Conservation (phyloP, 192 early-diverging fungal genomes). For the Jimgerdemannia flammicorona region DNA sequence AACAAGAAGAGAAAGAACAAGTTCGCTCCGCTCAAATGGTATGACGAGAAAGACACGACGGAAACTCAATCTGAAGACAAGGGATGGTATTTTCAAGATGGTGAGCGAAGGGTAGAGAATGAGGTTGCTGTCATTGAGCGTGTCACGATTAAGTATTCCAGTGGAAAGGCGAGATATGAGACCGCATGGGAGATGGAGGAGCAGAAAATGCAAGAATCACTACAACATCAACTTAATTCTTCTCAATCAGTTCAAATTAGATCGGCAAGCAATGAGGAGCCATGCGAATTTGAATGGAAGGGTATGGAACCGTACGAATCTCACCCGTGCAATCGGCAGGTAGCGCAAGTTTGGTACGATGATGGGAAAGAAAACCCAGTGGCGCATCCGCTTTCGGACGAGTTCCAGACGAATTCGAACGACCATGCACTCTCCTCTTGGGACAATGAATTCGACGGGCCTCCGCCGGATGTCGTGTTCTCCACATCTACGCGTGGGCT, state of each 20-base stretch:
- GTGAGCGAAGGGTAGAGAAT: no score
- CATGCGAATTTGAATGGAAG: no score
- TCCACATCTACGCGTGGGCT: neutral
- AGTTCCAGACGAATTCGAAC: neutral
- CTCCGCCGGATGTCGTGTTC: neutral
- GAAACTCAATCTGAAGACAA: neutral
- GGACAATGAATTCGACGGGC: neutral
- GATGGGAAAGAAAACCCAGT: neutral
- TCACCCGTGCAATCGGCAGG: no score
- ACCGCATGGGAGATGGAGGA: neutral
- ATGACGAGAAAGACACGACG: neutral
- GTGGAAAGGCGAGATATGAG: neutral
- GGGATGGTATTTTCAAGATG: neutral
- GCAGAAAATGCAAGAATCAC: neutral
- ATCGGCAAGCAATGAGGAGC: no score
- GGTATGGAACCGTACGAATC: no score
- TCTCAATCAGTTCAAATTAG: no score
- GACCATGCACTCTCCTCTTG: neutral
- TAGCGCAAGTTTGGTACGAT: neutral
- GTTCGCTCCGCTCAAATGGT: neutral
- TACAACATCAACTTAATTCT: no score
- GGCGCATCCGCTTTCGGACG: neutral
- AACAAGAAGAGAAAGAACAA: neutral
- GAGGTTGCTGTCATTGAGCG: neutral
- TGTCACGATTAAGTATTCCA: neutral